Conservation (phyloP, 371 early-diverging fungal species). For the Apophysomyces elegans region DNA sequence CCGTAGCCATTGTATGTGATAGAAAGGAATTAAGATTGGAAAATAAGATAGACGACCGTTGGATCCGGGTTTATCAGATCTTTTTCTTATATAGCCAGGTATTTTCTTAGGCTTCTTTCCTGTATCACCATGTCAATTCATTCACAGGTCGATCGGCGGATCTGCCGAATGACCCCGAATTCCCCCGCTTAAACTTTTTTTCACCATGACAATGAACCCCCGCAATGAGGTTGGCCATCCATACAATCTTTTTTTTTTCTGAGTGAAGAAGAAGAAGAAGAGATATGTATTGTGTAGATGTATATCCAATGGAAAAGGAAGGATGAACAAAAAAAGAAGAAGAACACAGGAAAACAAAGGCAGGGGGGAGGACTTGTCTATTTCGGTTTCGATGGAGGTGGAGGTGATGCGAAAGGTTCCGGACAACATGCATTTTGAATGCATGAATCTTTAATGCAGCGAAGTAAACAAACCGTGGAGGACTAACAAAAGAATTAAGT, state of each 20-base stretch:
- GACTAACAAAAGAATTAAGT: slow-evolving; percentile 10
- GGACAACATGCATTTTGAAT: slow-evolving; percentile 34
- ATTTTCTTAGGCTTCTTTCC: not conserved
- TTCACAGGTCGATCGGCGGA: slow-evolving; percentile 12
- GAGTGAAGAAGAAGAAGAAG: too few relatives aligned
- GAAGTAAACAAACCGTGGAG: slow-evolving; percentile 24
- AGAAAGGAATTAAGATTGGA: not conserved
- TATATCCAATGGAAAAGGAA: too few relatives aligned
- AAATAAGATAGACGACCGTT: not conserved
- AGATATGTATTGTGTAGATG: too few relatives aligned
- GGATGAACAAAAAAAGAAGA: too few relatives aligned
- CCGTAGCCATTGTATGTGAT: slow-evolving; percentile 15
- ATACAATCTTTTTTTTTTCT: too few relatives aligned
- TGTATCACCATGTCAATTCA: slow-evolving; percentile 4
- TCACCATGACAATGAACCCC: not conserved
- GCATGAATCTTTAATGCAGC: slow-evolving; percentile 34
- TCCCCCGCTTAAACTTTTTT: not conserved
- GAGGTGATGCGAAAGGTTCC: not conserved
- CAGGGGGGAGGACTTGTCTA: not conserved
- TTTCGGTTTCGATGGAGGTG: not conserved
- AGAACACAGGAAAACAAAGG: not conserved
- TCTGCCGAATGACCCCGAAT: slow-evolving; percentile 10
- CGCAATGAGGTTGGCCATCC: not conserved
- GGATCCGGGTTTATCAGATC: slow-evolving; percentile 3
- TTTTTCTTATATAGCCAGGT: not conserved